Evolutionary conservation across 2,329 filamentous ascomycete genomes (phyloP), one percentile per base, ranked within the genome.

Genomic region (Daldinia eschscholtzii): DNA sequence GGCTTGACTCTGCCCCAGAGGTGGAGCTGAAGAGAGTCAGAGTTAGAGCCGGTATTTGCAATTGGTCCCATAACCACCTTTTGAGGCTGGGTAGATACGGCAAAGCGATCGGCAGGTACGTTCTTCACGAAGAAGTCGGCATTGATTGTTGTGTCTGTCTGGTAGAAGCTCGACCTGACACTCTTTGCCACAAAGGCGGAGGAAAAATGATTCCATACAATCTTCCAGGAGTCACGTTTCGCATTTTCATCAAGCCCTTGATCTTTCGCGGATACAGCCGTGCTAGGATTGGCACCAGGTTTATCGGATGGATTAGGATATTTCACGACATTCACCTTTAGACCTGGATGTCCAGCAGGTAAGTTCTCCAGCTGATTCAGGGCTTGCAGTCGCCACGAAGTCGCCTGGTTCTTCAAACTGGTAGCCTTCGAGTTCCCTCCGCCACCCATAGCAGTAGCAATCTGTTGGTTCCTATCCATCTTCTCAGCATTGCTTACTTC

Each of bases 1-100:
- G 88, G 80, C 59, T 92, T 86, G 73, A 97, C 89, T 9, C 85
- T 78, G 13, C 86, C 88, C 78, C 86, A 93, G 3, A 95, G 87
- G 5, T 92, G 70, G 2, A 86, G 89, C 18, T 89, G 85, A 48
- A 93, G 85, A 0, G 84, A 18, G 61, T 79, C 5, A 84, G 82
- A 13, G 80, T 79, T 5, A 85, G 82, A 15, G 80, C 83, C 18
- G 79, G 78, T 35, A 87, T 82, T 20, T 87, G 89, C 75, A 91
- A 92, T 56, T 12, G 75, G 74, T 15, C 57, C 63, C 6, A 78
- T 61, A 18, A 60, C 71, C 26, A 79, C 56, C 57, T 70, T 70
- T 10, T 71, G 71, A 15, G 59, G 46, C 20, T 73, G 64, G n/a
- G 74, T 81, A 6, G 81, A 74, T 2, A 85, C 79, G 41, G 78